A percentile compares a stretch with the other conserved stretches of the same genome.
These are phyloP conservation scores for Arbutus unedo DNA, from an alignment of 148 eudicot genomes.

Conservation along the genomic window DNA sequence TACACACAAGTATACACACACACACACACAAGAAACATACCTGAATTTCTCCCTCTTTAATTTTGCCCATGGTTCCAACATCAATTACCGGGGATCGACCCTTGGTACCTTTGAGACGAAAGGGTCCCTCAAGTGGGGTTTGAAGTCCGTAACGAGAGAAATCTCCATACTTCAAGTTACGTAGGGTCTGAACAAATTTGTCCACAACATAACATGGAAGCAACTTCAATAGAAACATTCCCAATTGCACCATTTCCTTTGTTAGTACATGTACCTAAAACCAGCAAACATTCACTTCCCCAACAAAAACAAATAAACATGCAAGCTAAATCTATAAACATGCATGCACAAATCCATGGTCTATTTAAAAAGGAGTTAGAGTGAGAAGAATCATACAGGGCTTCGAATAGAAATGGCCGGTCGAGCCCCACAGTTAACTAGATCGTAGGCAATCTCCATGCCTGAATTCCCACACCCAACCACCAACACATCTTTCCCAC, in stretches of 20 bases:
- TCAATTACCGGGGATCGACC: slow-evolving; percentile 40
- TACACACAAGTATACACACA: too few relatives aligned
- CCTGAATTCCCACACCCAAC: slow-evolving; percentile 24
- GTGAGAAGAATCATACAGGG: slow-evolving; percentile 10
- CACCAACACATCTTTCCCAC: slow-evolving; percentile 18
- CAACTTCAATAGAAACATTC: slow-evolving; percentile 27
- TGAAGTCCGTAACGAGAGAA: slow-evolving; percentile 23
- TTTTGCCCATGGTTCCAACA: slow-evolving; percentile 36
- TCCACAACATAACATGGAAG: slow-evolving; percentile 28
- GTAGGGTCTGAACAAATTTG: slow-evolving; percentile 8
- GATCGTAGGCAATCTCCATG: slow-evolving; percentile 26
- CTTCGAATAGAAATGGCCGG: slow-evolving; percentile 15
- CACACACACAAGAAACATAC: too few relatives aligned
- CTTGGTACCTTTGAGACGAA: slow-evolving; percentile 19
- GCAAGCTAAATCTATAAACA: too few relatives aligned
- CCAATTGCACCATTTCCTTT: slow-evolving; percentile 27
- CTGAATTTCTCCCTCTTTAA: slow-evolving; percentile 26
- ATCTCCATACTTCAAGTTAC: slow-evolving; percentile 25
- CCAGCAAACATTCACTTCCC: too few relatives aligned
- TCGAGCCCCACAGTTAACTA: slow-evolving; percentile 11
- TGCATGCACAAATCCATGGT: too few relatives aligned
- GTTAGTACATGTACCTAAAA: slow-evolving; percentile 29
- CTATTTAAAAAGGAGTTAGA: too few relatives aligned
- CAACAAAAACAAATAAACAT: too few relatives aligned
- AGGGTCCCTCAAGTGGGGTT: slow-evolving; percentile 37